Conservation (phyloP, 805 yeast species). For the Starmerella riodocensis region DNA sequence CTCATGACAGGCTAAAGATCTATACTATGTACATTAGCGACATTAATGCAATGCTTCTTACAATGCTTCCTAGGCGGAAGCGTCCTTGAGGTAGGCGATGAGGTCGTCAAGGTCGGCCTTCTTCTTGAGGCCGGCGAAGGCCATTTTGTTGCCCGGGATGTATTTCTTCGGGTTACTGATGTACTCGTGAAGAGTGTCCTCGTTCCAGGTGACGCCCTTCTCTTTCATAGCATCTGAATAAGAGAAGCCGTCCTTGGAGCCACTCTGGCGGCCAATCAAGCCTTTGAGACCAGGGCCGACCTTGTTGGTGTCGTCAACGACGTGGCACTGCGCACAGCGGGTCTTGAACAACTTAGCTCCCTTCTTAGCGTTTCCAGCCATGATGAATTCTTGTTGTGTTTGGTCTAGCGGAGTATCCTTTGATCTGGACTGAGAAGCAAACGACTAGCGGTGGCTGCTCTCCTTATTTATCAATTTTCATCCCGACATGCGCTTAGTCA, state of each 20-base stretch:
- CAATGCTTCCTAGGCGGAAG: constrained; percentile 23
- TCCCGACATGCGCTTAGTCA: constrained; percentile 5
- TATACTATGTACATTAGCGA: not conserved
- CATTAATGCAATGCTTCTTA: not conserved
- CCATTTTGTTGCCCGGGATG: constrained; percentile 99
- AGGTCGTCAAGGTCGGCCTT: constrained; percentile 97
- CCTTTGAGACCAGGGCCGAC: constrained; percentile 99
- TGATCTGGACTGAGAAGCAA: not conserved
- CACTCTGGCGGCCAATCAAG: constrained; percentile 82
- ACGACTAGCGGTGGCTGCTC: not conserved
- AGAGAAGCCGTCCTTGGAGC: constrained; percentile 83
- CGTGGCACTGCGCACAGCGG: constrained; percentile 98
- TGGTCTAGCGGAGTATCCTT: not conserved
- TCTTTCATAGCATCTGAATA: constrained; percentile 98
- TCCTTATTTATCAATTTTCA: constrained; percentile 2
- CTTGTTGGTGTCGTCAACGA: constrained; percentile 88
- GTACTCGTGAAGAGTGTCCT: constrained; percentile 84
- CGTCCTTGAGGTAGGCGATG: constrained; percentile 60
- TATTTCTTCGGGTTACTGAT: constrained; percentile 99
- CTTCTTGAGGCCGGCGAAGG: constrained; percentile 99
- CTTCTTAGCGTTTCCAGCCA: constrained; percentile 61
- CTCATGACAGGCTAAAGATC: too few relatives aligned
- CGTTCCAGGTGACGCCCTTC: constrained; percentile 81
- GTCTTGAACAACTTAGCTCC: constrained; percentile 98
- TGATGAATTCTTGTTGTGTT: not conserved